A percentile compares a stretch with the other conserved stretches of the same genome.
Evolutionary conservation across 2,329 filamentous ascomycete genomes (phyloP).

Genomic region (Scedosporium minutisporum): DNA sequence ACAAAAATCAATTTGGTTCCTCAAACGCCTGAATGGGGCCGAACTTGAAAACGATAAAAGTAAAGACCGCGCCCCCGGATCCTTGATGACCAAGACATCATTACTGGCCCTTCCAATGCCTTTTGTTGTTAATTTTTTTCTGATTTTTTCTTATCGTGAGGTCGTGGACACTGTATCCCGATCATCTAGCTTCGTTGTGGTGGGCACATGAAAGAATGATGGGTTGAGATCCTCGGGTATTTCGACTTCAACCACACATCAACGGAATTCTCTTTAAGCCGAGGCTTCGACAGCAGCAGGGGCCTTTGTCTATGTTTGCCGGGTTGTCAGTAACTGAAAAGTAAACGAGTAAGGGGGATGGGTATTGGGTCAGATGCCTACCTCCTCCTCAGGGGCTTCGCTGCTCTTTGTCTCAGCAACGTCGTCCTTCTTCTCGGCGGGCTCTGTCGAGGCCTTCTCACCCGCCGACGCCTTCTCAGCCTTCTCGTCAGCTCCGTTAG

Average conservation of each 20-base stretch:
- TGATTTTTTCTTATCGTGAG: background rate
- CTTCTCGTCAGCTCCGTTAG: constrained; percentile 30
- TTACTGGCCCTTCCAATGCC: constrained; percentile 7
- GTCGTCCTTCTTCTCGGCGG: constrained; percentile 25
- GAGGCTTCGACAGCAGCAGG: constrained; percentile 26
- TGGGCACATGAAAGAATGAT: background rate
- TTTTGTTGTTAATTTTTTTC: constrained; percentile 1
- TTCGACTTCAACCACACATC: background rate
- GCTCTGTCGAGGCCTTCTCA: constrained; percentile 22
- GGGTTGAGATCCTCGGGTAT: background rate
- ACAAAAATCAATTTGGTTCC: constrained; percentile 1
- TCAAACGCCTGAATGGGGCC: background rate
- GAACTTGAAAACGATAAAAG: background rate
- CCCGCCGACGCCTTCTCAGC: constrained; percentile 19
- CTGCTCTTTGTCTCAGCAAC: constrained; percentile 20
- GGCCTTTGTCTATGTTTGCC: constrained; percentile 17
- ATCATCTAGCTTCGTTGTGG: background rate
- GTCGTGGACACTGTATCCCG: background rate
- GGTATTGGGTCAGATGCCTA: background rate
- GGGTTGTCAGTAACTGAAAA: background rate
- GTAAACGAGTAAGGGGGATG: background rate
- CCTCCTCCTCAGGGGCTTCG: constrained; percentile 23
- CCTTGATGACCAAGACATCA: background rate
- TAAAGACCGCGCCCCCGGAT: background rate
- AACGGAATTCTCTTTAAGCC: constrained; percentile 15